A percentile compares a stretch with the other conserved stretches of the same genome.
Conservation (phyloP, 306 rosid species). For the Pyrus bretschneideri region DNA sequence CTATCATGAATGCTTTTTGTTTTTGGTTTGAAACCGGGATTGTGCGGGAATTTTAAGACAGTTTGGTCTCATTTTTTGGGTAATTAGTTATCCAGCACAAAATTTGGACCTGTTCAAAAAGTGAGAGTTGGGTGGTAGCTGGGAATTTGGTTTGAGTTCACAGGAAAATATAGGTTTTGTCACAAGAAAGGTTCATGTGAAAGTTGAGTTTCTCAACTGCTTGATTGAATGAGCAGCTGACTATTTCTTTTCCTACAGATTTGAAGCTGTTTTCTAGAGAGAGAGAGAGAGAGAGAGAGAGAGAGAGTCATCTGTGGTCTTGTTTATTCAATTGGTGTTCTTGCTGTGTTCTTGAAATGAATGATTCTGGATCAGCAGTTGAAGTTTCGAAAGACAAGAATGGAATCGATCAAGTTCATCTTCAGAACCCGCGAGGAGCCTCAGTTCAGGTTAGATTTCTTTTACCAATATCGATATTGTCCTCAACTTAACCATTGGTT, state of each 20-base stretch:
- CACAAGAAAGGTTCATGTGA: conserved; percentile 26
- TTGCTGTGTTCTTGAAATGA: conserved; percentile 34
- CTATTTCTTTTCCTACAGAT: not conserved
- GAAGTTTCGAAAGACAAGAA: conserved; percentile 47
- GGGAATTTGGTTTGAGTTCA: conserved; percentile 40
- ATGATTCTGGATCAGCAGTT: conserved; percentile 34
- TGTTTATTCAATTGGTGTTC: conserved; percentile 22
- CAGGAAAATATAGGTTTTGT: conserved; percentile 27
- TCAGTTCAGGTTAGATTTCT: conserved; percentile 43
- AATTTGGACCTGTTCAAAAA: conserved; percentile 10
- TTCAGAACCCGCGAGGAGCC: conserved; percentile 62
- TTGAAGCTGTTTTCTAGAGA: not conserved
- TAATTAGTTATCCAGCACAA: not conserved
- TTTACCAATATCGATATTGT: not conserved
- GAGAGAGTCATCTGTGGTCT: conserved; percentile 7
- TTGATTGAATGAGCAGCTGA: conserved; percentile 12
- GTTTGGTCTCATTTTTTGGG: not conserved
- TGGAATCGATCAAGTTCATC: conserved; percentile 51
- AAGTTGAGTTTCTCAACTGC: conserved; percentile 16
- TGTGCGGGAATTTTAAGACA: not conserved
- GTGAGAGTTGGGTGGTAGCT: conserved; percentile 29
- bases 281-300: conserved; percentile 10
- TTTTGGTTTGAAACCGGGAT: conserved; percentile 15
- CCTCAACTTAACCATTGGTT: not conserved
- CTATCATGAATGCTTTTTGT: conserved; percentile 5